Evolutionary conservation across 495 filamentous ascomycete species (phyloP), one percentile per base, ranked within the genome.

Genomic region (Aspergillus sclerotioniger): DNA sequence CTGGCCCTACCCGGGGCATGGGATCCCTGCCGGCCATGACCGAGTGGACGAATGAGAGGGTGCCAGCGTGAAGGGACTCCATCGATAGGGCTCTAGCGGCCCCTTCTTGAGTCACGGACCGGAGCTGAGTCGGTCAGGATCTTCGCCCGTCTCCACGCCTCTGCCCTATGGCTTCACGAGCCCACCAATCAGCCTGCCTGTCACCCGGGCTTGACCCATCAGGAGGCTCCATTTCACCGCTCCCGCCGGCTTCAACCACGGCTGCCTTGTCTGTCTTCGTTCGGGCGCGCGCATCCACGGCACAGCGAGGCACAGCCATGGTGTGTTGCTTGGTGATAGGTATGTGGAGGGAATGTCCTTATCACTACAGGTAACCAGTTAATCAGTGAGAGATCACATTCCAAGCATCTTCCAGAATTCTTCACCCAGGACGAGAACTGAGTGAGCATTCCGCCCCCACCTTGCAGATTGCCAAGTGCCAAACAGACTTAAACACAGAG

Each of bases 1-100:
- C 37, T 45, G 39, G 15, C n/a, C 53, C 61, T 57, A 63, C 53
- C 49, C 52, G 49, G 3, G 49, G 32, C 29, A 6, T 35, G 51
- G 39, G 21, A 44, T 21, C 31, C 46, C 45, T 44, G 54, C 29
- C 52, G 51, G 58, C 54, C 37, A 43, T 49, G 39, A 33, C 53
- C 52, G 47, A 17, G 20, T 8, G 13, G 32, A 47, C 62, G 50
- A 64, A 64, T 64, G 37, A 44, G 53, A 52, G 13, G 46, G 5
- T 51, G 62, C 62, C 62, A 64, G 39, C 63, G 20, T 8, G 43
- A n/a, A 47, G 39, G 35, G 32, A 53, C 50, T 45, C 63, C 63
- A 60, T 58, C 48, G 39, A 37, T 60, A 66, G 60, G 60, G 63
- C 57, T 53, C 53, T 51, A 50, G 54, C 37, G 57, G 41, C 31